Percentiles rank a stretch among this genome's conserved stretches.
Conservation (phyloP, 2,329 filamentous ascomycete genomes). For the Microsporum ferrugineum region DNA sequence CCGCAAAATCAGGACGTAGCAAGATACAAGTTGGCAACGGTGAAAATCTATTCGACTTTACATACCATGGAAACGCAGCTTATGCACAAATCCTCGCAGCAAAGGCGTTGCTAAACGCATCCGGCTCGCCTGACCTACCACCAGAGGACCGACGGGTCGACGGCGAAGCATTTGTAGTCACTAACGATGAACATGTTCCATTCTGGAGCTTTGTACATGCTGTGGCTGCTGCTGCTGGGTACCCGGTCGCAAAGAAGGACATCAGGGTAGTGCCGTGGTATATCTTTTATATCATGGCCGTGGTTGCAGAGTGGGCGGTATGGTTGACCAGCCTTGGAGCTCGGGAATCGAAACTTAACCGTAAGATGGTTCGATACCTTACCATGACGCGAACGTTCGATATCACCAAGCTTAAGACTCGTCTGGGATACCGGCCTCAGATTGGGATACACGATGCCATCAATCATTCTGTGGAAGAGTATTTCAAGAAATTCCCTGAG, state of each 20-base stretch:
- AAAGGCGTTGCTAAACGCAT: slow-evolving; percentile 51
- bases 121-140: slow-evolving; percentile 17
- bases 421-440: background rate
- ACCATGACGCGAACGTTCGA: background rate
- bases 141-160: slow-evolving; percentile 49
- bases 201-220: slow-evolving; percentile 66
- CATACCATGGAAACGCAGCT: slow-evolving; percentile 49
- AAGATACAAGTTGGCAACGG: slow-evolving; percentile 60
- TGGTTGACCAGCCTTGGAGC: background rate
- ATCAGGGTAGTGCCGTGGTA: background rate
- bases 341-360: background rate
- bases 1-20: slow-evolving; percentile 55
- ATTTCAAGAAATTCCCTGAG: background rate
- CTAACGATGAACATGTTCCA: slow-evolving; percentile 67
- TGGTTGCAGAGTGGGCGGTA: background rate
- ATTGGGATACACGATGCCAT: background rate
- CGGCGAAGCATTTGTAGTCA: slow-evolving; percentile 70
- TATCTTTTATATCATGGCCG: background rate
- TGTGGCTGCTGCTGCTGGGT: background rate
- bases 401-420: background rate
- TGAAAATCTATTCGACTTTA: slow-evolving; percentile 50
- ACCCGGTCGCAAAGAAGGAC: background rate
- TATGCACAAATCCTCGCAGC: slow-evolving; percentile 69
- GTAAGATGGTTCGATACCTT: background rate
- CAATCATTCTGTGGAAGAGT: background rate